Base-by-base conservation (phyloP, 202 grass and related monocot species). In the Carex arenaria region DNA sequence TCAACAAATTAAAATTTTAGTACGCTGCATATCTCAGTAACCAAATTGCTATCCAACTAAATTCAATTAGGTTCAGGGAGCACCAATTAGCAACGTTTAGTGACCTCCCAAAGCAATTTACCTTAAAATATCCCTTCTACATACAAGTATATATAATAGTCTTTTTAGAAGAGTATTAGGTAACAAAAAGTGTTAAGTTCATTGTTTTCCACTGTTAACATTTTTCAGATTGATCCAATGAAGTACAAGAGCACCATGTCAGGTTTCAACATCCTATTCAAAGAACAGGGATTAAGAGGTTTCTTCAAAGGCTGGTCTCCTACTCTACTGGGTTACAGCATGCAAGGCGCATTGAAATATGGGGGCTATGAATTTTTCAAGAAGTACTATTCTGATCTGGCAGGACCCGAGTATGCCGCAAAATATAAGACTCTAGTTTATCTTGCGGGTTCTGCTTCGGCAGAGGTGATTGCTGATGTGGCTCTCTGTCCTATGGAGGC, bases 321-420 rank as follows among this genome's bases (percentile, higher is more conserved):
- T 30, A 92, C 90, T 20, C 72, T 94, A 77, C 78, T 90, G 15
- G 88, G 90, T 11, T 94, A 94, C 72, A 92, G 92, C 85, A 88
- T 89, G 60, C 90, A 90, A 73, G 88, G 90, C n/a, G 68, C 90
- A 26, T 88, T 78, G 88, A 94, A 94, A 85, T 90, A 83, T 81
- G 92, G 92, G 92, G 90, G 92, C 85, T 94, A 92, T 55, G 88
- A 92, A 3, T 90, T 87, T 71, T 90, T 92, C 31, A 94, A 94
- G 69, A 94, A 88, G 82, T 94, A 92, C 43, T 90, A 94, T 67
- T 92, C 86, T 40, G 92, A 92, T 59, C 53, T 94, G 65, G 92
- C 80, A 13, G 92, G 92, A 15, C 89, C 87, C 9, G 87, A 94
- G 80, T 80, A 84, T 72, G 74, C 92, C 68, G n/a, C 82, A 47